Evolutionary conservation across 768 basidiomycete species (phyloP), one percentile per base, ranked within the genome.

Genomic region (Boletus reticulatus): DNA sequence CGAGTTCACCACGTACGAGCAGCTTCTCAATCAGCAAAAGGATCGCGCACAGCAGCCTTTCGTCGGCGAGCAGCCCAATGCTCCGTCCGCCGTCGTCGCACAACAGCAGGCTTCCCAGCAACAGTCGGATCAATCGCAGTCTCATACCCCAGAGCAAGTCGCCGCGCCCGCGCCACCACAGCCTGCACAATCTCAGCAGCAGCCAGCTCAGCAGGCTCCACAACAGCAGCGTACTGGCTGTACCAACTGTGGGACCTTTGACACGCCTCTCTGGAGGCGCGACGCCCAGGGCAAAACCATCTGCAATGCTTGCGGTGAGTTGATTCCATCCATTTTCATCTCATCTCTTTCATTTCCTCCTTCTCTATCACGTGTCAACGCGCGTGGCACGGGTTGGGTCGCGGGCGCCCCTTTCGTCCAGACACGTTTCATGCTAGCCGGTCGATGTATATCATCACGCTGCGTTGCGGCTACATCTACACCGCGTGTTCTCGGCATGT

Each of bases 291-390:
- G 92, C 55, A 90, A 88, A 71, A 82, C 86, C 47, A 83, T 94
- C 67, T 94, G 92, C 77, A 94, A 94, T 72, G 88, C 89, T 49
- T 94, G 92, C 72, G 92, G 92, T 93, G 70, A 81, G 90, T 82
- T 38, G 54, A 60, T 67, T 60, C 59, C 34, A 59, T 64, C 65
- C 55, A 16, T 61, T 65, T 68, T 66, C 65, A 66, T 68, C 66
- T 64, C 66, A 71, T 72, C 68, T 66, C 67, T 69, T 64, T 65
- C 65, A 66, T 67, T 66, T 62, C 72, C 65, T 60, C 59, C 61
- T 65, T 64, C 58, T 44, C 41, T 59, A 59, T 75, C 78, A 75
- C 78, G 77, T 79, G 78, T 74, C 58, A 48, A 48, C 54, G 49
- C 65, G 45, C n/a, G n/a, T 72, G 68, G 56, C 55, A 62, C 59